Evolutionary conservation across 176 grass and related monocot genomes (phyloP), one percentile per base, ranked within the genome.

Genomic region (Triticum timopheevii): DNA sequence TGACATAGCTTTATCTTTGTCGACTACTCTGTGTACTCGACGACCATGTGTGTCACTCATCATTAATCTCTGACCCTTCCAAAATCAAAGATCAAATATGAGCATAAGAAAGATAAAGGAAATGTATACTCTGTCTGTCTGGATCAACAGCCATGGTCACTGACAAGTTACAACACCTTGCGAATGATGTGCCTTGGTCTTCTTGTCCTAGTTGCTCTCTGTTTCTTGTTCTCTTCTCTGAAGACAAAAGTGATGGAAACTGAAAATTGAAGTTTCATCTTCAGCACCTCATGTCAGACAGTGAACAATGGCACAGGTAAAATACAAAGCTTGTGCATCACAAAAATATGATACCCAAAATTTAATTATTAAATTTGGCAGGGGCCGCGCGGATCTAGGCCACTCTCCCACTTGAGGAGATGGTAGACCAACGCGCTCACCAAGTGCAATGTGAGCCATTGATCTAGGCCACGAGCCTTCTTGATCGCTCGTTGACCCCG

Each of bases 341-440:
- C 4, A 19, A 54, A 54, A 54, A 54, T 7, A 54, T 0, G 16
- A 19, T 54, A 0, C 19, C 16, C 16, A 54, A 54, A 56, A 19
- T 61, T 23, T 10, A 9, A 10, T 10, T 11, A 2, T 5, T 5
- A 0, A 15, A 54, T 7, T 54, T 91, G 59, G 67, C 61, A 69
- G 70, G 64, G 87, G 87, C 83, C 86, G 90, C 88, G 85, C 80
- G 88, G 16, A n/a, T n/a, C n/a, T n/a, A n/a, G n/a, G n/a, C n/a
- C 90, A 92, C 74, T 92, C 82, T 89, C 58, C 67, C 42, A 33
- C 42, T 85, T 84, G 24, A 2, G 68, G 31, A 89, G 87, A 85
- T 89, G 68, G 68, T 75, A 85, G 13, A 8, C 82, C 58, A 80
- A 65, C 81, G 58, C 82, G 2, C 0, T 13, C 62, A 66, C 45